Evolutionary conservation across 2,329 filamentous ascomycete species (phyloP).

Genomic region (Davidsoniella australis): DNA sequence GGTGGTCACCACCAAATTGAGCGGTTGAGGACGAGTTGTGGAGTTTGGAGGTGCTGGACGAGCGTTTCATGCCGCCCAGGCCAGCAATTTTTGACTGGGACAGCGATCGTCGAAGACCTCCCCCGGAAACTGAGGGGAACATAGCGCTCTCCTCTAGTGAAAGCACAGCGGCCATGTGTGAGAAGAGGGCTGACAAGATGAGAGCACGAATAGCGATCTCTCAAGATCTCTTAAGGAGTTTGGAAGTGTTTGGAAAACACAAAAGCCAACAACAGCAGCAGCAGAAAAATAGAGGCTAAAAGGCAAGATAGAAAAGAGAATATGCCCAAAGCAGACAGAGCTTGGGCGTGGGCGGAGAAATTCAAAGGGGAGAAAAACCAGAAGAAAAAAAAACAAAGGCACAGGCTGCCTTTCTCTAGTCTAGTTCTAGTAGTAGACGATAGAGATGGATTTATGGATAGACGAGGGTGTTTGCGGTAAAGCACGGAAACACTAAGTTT

Average conservation of each 20-base stretch:
- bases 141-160: constrained; percentile 5
- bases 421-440: too few relatives aligned
- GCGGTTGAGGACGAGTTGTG: constrained; percentile 4
- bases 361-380: constrained; percentile 1
- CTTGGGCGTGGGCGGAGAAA: background rate
- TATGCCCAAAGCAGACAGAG: background rate
- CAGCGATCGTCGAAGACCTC: constrained; percentile 7
- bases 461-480: constrained; percentile 1
- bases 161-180: constrained; percentile 7
- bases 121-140: constrained; percentile 8
- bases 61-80: constrained; percentile 9
- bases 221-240: too few relatives aligned
- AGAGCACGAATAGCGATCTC: constrained; percentile 12
- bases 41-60: constrained; percentile 6
- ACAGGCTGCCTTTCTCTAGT: too few relatives aligned
- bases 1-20: constrained; percentile 6
- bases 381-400: background rate
- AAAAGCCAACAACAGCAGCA: background rate
- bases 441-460: background rate
- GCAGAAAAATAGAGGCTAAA: constrained; percentile 17
- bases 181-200: background rate
- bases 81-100: constrained; percentile 7
- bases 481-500: background rate
- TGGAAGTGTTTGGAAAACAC: too few relatives aligned
- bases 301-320: background rate